phyloP scores from a whole-genome alignment of 495 filamentous ascomycete genomes.

The Cryomyces minteri region DNA sequence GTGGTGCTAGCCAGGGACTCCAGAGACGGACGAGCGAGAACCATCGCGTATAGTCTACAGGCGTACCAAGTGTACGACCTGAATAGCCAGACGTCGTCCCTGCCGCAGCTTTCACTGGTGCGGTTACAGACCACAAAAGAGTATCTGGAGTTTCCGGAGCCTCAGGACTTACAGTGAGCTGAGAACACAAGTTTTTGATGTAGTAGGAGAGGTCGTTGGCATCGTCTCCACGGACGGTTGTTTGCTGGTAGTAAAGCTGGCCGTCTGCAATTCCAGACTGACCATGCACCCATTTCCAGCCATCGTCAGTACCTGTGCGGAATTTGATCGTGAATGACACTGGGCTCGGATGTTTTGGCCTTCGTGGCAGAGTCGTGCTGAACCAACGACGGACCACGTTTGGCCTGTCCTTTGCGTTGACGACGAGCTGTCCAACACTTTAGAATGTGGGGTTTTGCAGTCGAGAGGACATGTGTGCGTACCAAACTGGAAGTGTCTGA shows the following conservation, averaged over 20 bases:
- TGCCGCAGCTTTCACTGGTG: constrained; percentile 31
- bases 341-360: constrained; percentile 17
- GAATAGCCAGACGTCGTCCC: constrained; percentile 36
- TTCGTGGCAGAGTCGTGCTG: constrained; percentile 13
- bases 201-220: constrained; percentile 35
- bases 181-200: constrained; percentile 37
- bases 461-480: too few species aligned
- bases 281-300: constrained; percentile 65
- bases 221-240: constrained; percentile 5
- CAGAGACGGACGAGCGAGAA: constrained; percentile 66
- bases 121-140: constrained; percentile 48
- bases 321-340: constrained; percentile 63
- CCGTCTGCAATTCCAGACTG: constrained; percentile 26
- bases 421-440: constrained; percentile 13
- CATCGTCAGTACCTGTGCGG: constrained; percentile 29
- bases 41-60: constrained; percentile 40
- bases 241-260: constrained; percentile 4
- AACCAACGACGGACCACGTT: constrained; percentile 20
- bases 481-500: too few species aligned
- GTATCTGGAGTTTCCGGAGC: constrained; percentile 53
- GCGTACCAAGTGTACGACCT: constrained; percentile 41
- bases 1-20: constrained; percentile 71
- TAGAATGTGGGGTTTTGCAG: too few species aligned
- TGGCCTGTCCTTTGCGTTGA: constrained; percentile 4
- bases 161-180: constrained; percentile 34